A percentile compares a stretch with the other conserved stretches of the same genome.
Evolutionary conservation across 2,329 filamentous ascomycete genomes (phyloP).

Genomic region (Septoria petroselini): DNA sequence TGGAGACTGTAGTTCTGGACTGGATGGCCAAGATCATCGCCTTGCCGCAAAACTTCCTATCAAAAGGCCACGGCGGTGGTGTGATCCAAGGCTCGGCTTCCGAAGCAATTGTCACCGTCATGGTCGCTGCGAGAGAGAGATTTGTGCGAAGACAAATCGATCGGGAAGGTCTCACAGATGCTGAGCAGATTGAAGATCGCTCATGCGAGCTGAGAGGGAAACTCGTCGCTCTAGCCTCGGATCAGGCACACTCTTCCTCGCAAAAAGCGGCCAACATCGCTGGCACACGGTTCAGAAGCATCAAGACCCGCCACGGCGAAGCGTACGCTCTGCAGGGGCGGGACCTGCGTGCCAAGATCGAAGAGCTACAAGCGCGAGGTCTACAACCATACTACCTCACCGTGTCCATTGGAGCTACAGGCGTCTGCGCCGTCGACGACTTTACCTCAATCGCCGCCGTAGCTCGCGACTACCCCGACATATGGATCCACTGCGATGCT

Average conservation of each 20-base stretch:
- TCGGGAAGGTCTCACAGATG: constrained; percentile 42
- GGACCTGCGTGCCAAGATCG: constrained; percentile 60
- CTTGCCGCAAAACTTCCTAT: constrained; percentile 71
- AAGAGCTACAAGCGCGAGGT: constrained; percentile 63
- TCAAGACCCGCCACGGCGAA: constrained; percentile 61
- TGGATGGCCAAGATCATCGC: constrained; percentile 78
- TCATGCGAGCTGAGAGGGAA: constrained; percentile 64
- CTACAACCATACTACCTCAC: constrained; percentile 85
- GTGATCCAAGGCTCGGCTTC: constrained; percentile 93
- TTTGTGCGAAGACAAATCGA: constrained; percentile 63
- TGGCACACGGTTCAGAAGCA: constrained; percentile 73
- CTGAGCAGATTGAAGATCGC: constrained; percentile 65
- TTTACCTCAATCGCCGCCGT: constrained; percentile 66
- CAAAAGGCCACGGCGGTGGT: constrained; percentile 73
- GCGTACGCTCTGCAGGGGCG: constrained; percentile 68
- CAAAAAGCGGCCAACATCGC: constrained; percentile 85
- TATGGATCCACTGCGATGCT: constrained; percentile 94
- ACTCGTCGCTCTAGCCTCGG: constrained; percentile 77
- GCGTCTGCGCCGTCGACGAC: constrained; percentile 83
- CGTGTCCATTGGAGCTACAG: constrained; percentile 78
- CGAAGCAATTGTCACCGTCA: constrained; percentile 80
- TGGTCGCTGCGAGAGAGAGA: constrained; percentile 82
- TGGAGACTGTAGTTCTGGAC: constrained; percentile 89
- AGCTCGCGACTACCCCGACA: constrained; percentile 52
- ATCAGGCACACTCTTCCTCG: constrained; percentile 76